Percentiles rank a stretch among this genome's conserved stretches.
Evolutionary conservation across 495 filamentous ascomycete genomes (phyloP).

Genomic region (Terfezia boudieri): DNA sequence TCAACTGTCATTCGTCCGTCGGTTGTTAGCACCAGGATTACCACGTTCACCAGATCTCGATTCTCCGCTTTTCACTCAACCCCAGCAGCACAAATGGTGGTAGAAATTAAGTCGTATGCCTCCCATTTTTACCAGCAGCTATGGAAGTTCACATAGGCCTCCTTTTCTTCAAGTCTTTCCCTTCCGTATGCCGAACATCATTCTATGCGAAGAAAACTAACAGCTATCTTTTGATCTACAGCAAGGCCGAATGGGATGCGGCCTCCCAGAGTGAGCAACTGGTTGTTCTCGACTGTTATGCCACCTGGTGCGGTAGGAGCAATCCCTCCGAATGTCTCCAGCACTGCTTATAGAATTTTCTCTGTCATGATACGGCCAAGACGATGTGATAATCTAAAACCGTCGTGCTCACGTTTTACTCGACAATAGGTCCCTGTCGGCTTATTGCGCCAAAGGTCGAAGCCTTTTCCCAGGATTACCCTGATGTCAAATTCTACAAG

Average conservation of each 20-base stretch:
- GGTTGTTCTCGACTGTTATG: slow-evolving; percentile 70
- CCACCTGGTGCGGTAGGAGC: slow-evolving; percentile 57
- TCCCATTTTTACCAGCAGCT: background rate
- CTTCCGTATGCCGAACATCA: too few relatives aligned
- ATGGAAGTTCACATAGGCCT: too few relatives aligned
- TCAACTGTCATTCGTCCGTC: background rate
- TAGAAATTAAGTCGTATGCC: background rate
- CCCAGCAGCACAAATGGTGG: background rate
- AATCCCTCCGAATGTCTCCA: background rate
- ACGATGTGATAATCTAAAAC: background rate
- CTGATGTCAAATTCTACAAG: slow-evolving; percentile 57
- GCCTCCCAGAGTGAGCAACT: slow-evolving; percentile 23
- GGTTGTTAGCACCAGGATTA: background rate
- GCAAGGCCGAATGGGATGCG: background rate
- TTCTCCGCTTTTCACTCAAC: background rate
- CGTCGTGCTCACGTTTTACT: background rate
- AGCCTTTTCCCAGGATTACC: slow-evolving; percentile 34
- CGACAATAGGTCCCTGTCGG: slow-evolving; percentile 50
- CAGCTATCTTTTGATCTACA: background rate
- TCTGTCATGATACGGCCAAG: background rate
- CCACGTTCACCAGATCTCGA: background rate
- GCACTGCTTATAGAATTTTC: background rate
- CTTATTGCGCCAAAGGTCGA: slow-evolving; percentile 54
- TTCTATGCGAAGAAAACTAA: too few relatives aligned
- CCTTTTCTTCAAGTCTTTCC: too few relatives aligned